These are phyloP conservation scores for Neospermospora avenae DNA, from an alignment of 2,329 filamentous ascomycete genomes.

Conservation along the genomic window DNA sequence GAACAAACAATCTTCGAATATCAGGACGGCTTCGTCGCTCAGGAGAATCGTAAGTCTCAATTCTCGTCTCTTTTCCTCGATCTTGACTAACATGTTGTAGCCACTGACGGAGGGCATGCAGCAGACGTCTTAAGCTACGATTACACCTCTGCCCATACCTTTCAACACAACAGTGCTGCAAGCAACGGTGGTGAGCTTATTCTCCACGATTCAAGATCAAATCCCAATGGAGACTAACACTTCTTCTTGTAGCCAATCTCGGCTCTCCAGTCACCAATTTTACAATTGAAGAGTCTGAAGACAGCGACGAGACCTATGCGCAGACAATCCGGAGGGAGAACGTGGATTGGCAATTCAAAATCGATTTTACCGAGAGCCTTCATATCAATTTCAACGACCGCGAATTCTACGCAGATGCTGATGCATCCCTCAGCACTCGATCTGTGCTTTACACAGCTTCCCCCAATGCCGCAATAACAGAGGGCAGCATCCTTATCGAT, in stretches of 20 bases:
- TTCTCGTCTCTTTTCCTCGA: background rate
- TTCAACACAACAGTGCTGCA: background rate
- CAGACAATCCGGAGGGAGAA: background rate
- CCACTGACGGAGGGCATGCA: background rate
- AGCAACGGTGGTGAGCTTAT: background rate
- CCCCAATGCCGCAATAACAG: background rate
- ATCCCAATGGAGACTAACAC: background rate
- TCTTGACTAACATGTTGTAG: background rate
- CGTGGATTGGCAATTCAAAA: background rate
- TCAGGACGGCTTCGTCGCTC: background rate
- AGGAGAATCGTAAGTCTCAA: background rate
- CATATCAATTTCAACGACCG: background rate
- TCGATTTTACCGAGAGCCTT: background rate
- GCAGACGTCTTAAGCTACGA: background rate
- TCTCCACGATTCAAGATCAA: conserved; percentile 2
- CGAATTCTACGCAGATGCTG: background rate
- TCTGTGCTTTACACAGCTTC: background rate
- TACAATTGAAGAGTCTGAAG: background rate
- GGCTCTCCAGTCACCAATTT: background rate
- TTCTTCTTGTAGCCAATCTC: background rate
- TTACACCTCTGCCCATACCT: background rate
- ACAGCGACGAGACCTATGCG: background rate
- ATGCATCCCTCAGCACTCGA: background rate
- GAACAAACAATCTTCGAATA: background rate
- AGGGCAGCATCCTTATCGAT: background rate